Evolutionary conservation across 169 alveolate genomes (phyloP).

Genomic region (Plasmodium yoelii): DNA sequence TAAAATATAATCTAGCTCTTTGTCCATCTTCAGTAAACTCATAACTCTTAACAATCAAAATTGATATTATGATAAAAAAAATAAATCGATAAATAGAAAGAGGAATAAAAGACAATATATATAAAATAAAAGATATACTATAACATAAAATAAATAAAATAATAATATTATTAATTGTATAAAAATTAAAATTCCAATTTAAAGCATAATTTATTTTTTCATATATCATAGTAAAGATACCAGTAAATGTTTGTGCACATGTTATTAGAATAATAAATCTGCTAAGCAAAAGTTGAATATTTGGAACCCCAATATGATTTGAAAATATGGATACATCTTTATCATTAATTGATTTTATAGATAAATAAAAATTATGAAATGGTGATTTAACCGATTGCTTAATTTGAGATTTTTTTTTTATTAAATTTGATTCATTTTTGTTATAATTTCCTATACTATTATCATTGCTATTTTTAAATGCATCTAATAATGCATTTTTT

Average conservation of each 20-base stretch:
- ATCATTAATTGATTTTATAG: conserved; percentile 22
- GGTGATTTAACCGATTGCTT: conserved; percentile 67
- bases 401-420: conserved; percentile 26
- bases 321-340: conserved; percentile 52
- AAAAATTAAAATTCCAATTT: conserved; percentile 63
- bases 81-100: conserved; percentile 45
- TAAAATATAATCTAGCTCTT: conserved; percentile 31
- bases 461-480: conserved; percentile 21
- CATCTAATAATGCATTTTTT: conserved; percentile 11
- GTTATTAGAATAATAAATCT: conserved; percentile 45
- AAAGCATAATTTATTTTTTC: conserved; percentile 67
- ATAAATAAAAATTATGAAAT: conserved; percentile 69
- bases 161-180: conserved; percentile 39
- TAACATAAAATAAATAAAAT: conserved; percentile 58
- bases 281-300: conserved; percentile 46
- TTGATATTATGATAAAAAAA: conserved; percentile 5
- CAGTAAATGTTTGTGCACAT: conserved; percentile 39
- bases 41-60: conserved; percentile 38
- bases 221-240: conserved; percentile 55
- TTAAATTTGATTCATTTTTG: conserved; percentile 15
- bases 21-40: conserved; percentile 57
- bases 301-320: conserved; percentile 63
- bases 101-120: conserved; percentile 43
- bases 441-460: conserved; percentile 1
- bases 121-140: conserved; percentile 37